Base-by-base conservation (phyloP, 2,329 filamentous ascomycete species). In the Aspergillus brunneoviolaceus region DNA sequence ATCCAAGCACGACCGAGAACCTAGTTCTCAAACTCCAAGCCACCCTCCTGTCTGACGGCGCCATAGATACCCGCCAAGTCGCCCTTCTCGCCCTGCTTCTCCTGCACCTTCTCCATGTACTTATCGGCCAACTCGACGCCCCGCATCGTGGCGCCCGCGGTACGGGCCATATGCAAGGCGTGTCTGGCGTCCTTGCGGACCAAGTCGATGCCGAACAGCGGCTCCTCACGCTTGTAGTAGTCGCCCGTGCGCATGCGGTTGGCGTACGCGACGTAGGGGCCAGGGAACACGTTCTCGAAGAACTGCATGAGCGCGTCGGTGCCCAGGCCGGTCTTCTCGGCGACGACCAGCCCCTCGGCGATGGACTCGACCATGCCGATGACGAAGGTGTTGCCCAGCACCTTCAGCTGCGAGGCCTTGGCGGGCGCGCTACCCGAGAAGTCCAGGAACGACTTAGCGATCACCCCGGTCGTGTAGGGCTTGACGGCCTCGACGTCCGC, bases 31-130 rank as follows among this genome's bases (percentile, higher is more conserved):
- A 87, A 93, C 57, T 85, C 81, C 63, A 94, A 73, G 0, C 89
- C 90, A 29, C 82, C 84, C 72, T 91, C 87, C 75, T 87, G 77
- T 68, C 91, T 83, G 59, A 89, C 87, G 2, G 87, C 88, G 1
- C 90, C 91, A 74, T 94, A 94, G 19, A 94, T 88, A 5, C 86
- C 86, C 3, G 88, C 87, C 69, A 93, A 85, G 72, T 95, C 91
- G 0, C 90, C 90, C 45, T 33, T 33, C 6, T 10, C n/a, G 16
- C 53, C 59, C 59, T 51, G 59, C 9, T 54, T 14, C 39, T 57
- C 52, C 25, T 61, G 42, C 2, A 59, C 56, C 42, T 23, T 25
- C 12, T 25, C 56, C 59, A 61, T 23, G 21, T 58, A 58, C 19
- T 3, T 11, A 45, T 63, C 59, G 5, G 54, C 59, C 33, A 54